Conservation (phyloP, 2,329 filamentous ascomycete genomes). For the Stemphylium lycopersici region DNA sequence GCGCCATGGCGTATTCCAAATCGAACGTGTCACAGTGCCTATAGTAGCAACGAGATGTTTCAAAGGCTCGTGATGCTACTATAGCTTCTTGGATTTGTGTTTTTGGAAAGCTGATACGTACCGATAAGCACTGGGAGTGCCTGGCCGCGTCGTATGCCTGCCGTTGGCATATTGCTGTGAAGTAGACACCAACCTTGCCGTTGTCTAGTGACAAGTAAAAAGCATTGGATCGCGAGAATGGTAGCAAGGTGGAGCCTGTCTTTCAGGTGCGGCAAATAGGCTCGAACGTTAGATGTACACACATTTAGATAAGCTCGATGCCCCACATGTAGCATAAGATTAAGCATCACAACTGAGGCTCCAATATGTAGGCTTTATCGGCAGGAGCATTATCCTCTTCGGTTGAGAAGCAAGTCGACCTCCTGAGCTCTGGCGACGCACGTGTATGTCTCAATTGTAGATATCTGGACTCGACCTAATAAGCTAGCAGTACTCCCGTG, state of each 20-base stretch:
- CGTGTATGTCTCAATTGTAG: slow-evolving; percentile 2
- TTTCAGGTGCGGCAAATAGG: slow-evolving; percentile 6
- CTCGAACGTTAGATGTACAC: slow-evolving; percentile 17
- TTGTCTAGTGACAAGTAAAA: slow-evolving; percentile 1
- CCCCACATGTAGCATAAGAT: slow-evolving; percentile 1
- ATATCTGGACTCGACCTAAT: neutral
- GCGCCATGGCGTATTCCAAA: slow-evolving; percentile 4
- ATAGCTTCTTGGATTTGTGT: neutral
- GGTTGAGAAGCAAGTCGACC: neutral
- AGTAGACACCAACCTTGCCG: slow-evolving; percentile 1
- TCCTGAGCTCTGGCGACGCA: neutral
- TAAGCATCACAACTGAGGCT: neutral
- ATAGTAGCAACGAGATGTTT: neutral
- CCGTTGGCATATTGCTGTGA: neutral
- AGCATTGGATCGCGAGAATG: neutral
- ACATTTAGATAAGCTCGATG: slow-evolving; percentile 9
- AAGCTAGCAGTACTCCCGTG: neutral
- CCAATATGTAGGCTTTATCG: slow-evolving; percentile 1
- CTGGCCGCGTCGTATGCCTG: slow-evolving; percentile 6
- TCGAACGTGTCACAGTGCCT: slow-evolving; percentile 10
- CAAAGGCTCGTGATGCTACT: neutral
- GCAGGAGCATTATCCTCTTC: slow-evolving; percentile 5
- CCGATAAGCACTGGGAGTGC: slow-evolving; percentile 5
- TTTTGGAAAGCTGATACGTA: neutral
- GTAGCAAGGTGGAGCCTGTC: slow-evolving; percentile 9